Evolutionary conservation across 345 rosid genomes (phyloP).

Genomic region (Limnanthes douglasii): DNA sequence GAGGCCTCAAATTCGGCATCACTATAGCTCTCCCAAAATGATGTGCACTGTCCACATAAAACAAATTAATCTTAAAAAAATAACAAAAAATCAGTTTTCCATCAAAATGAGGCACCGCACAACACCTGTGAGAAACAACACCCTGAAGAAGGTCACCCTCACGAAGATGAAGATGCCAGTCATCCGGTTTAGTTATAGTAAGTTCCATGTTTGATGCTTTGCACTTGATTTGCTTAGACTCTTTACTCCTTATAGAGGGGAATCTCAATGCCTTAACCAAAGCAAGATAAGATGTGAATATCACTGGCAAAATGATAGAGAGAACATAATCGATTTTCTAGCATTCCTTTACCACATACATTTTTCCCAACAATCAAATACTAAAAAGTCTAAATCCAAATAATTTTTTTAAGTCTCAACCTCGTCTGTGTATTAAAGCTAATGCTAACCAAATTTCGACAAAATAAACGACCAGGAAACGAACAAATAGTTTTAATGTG

Average conservation of each 20-base stretch:
- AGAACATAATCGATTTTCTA: conserved; percentile 10
- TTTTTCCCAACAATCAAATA: too few species aligned
- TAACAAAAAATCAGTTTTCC: conserved; percentile 3
- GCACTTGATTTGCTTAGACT: conserved; percentile 10
- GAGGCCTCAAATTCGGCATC: conserved; percentile 92
- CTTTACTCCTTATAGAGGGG: background rate
- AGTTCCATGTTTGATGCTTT: conserved; percentile 40
- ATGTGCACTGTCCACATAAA: conserved; percentile 29
- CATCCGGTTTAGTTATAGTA: conserved; percentile 57
- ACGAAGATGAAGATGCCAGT: conserved; percentile 90
- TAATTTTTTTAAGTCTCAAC: background rate
- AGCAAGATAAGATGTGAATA: background rate
- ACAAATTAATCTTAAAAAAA: background rate
- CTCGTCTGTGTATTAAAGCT: background rate
- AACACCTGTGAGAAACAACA: conserved; percentile 67
- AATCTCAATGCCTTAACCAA: conserved; percentile 5
- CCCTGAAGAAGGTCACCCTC: conserved; percentile 54
- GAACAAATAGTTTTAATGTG: background rate
- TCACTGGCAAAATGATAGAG: background rate
- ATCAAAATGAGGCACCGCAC: conserved; percentile 4
- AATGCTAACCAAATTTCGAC: background rate
- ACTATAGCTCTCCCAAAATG: conserved; percentile 76
- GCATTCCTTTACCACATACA: too few species aligned
- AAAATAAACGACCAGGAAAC: background rate
- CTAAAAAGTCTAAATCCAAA: conserved; percentile 11